Evolutionary conservation across 2,329 filamentous ascomycete genomes (phyloP).

Genomic region (Metarhizium guizhouense): DNA sequence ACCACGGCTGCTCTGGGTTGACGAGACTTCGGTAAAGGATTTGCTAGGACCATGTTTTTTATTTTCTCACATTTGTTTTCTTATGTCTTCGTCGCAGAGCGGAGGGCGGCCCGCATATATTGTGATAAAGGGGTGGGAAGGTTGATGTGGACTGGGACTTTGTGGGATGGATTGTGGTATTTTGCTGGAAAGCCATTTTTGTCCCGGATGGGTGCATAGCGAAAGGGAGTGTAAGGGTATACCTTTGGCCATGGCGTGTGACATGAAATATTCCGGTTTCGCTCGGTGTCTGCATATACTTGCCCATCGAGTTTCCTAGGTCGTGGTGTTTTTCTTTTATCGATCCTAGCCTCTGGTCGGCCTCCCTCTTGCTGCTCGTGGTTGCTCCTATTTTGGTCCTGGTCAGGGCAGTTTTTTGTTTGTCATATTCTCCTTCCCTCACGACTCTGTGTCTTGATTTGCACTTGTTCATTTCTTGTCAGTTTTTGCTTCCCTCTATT

Average conservation of each 20-base stretch:
- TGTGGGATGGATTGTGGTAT: conserved; percentile 16
- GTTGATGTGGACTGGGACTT: conserved; percentile 11
- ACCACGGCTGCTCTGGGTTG: conserved; percentile 27
- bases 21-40: conserved; percentile 21
- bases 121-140: background rate
- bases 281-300: conserved; percentile 13
- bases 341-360: background rate
- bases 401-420: background rate
- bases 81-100: conserved; percentile 15
- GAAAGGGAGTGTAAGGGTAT: conserved; percentile 33
- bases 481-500: background rate
- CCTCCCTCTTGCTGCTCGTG: background rate
- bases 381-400: background rate
- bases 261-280: conserved; percentile 20
- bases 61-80: conserved; percentile 3
- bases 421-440: background rate
- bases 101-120: conserved; percentile 17
- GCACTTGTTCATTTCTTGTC: background rate
- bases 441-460: background rate
- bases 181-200: conserved; percentile 34
- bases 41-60: conserved; percentile 19
- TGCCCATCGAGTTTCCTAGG: conserved; percentile 1
- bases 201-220: conserved; percentile 33
- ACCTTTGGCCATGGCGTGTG: conserved; percentile 28
- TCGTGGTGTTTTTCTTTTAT: background rate